Percentiles rank a stretch among this genome's conserved stretches.
phyloP scores from a whole-genome alignment of 2,329 filamentous ascomycete species.

The Nannizziopsis barbatae region DNA sequence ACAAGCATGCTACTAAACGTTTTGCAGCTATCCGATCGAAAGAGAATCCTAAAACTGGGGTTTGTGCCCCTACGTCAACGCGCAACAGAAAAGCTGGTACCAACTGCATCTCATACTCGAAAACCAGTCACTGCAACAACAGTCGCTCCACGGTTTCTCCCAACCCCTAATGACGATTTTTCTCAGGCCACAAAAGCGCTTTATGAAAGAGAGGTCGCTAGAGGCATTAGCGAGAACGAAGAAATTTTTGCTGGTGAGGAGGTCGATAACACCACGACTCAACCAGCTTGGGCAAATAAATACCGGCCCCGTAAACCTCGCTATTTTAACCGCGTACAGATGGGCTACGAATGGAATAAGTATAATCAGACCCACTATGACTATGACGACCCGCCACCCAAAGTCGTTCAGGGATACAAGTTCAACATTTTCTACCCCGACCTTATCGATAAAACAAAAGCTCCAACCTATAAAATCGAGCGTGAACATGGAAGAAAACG shows the following conservation, averaged over 20 bases:
- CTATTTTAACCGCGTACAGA: slow-evolving; percentile 96
- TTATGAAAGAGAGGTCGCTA: slow-evolving; percentile 85
- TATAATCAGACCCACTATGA: slow-evolving; percentile 99
- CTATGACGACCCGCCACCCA: slow-evolving; percentile 92
- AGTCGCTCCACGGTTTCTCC: slow-evolving; percentile 57
- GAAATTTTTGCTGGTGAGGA: slow-evolving; percentile 93
- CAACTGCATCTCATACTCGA: slow-evolving; percentile 23
- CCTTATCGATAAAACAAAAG: slow-evolving; percentile 85
- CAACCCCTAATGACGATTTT: slow-evolving; percentile 62
- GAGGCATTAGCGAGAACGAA: slow-evolving; percentile 84
- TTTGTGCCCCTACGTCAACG: slow-evolving; percentile 53
- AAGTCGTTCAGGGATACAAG: slow-evolving; percentile 97
- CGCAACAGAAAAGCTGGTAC: slow-evolving; percentile 25
- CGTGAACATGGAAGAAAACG: slow-evolving; percentile 80
- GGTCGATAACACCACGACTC: slow-evolving; percentile 52
- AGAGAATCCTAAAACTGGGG: slow-evolving; percentile 52
- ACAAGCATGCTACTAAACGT: slow-evolving; percentile 7
- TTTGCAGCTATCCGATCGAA: slow-evolving; percentile 43
- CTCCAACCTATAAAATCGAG: slow-evolving; percentile 91
- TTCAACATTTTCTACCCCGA: slow-evolving; percentile 99
- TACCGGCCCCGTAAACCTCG: slow-evolving; percentile 82
- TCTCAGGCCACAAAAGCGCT: slow-evolving; percentile 78
- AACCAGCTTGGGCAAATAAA: slow-evolving; percentile 70
- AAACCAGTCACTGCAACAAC: slow-evolving; percentile 36
- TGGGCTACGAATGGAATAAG: slow-evolving; percentile 99